phyloP scores from a whole-genome alignment of 1,139 yeast species.

The Blastobotrys raffinosifermentans region DNA sequence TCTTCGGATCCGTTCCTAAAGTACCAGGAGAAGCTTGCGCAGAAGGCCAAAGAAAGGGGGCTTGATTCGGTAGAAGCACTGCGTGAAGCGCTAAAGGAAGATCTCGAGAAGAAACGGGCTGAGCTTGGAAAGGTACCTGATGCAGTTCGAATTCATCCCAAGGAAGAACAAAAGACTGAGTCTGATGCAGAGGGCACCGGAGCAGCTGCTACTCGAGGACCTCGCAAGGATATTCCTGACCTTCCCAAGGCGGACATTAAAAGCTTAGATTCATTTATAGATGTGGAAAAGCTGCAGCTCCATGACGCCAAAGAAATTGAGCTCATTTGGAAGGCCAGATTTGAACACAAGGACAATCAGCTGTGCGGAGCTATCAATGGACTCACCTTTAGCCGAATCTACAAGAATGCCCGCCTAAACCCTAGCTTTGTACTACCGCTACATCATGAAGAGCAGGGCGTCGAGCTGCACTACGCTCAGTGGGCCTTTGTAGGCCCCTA shows the following conservation, averaged over 20 bases:
- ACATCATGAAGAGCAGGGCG: conserved; percentile 43
- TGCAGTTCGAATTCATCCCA: conserved; percentile 7
- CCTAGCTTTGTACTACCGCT: conserved; percentile 51
- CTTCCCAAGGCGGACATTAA: conserved; percentile 44
- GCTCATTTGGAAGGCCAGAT: conserved; percentile 84
- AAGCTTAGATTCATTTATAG: conserved; percentile 64
- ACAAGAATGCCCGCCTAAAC: conserved; percentile 61
- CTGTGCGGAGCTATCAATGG: conserved; percentile 60
- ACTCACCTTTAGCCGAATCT: conserved; percentile 53
- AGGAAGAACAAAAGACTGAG: not conserved
- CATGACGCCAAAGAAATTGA: conserved; percentile 63
- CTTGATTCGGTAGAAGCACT: conserved; percentile 53
- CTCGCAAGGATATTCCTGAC: conserved; percentile 9
- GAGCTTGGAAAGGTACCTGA: conserved; percentile 41
- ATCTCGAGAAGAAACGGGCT: conserved; percentile 50
- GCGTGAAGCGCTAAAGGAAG: conserved; percentile 55
- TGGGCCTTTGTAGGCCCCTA: conserved; percentile 87
- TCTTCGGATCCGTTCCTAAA: conserved; percentile 14
- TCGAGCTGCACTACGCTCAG: conserved; percentile 88
- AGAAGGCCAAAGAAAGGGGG: conserved; percentile 32
- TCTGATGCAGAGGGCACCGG: conserved; percentile 5
- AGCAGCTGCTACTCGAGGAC: conserved; percentile 6
- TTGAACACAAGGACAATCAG: conserved; percentile 53
- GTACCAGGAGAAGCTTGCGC: conserved; percentile 41
- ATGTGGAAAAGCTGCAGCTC: conserved; percentile 52